phyloP scores from a whole-genome alignment of 805 yeast species.

The Scheffersomyces ergatensis region DNA sequence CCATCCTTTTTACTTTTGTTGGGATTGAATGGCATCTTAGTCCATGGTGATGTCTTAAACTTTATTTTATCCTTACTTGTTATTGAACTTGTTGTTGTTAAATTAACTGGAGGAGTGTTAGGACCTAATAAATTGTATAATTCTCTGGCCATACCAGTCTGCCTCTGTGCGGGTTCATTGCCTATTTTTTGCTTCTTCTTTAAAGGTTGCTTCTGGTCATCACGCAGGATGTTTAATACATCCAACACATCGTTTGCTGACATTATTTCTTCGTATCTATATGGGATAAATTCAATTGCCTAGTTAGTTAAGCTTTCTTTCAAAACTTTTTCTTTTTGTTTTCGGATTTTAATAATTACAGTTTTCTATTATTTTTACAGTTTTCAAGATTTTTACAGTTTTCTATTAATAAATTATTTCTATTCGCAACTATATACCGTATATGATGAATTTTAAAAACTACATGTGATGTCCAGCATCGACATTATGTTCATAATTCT shows the following conservation, averaged over 20 bases:
- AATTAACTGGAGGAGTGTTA: conserved; percentile 76
- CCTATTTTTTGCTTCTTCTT: conserved; percentile 39
- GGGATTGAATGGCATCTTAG: conserved; percentile 55
- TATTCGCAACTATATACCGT: too few relatives aligned
- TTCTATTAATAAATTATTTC: too few relatives aligned
- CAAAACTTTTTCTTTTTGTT: too few relatives aligned
- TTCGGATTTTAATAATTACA: too few relatives aligned
- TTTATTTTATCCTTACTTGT: conserved; percentile 66
- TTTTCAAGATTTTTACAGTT: too few relatives aligned
- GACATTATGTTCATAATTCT: conserved; percentile 11
- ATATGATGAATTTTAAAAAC: not conserved
- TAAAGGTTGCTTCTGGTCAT: conserved; percentile 36
- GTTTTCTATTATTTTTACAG: too few relatives aligned
- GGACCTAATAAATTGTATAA: conserved; percentile 86
- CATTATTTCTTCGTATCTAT: too few relatives aligned
- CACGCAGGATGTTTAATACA: conserved; percentile 66
- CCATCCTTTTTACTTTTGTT: conserved; percentile 52
- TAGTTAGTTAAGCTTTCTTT: too few relatives aligned
- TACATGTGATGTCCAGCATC: conserved; percentile 1
- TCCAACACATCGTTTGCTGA: conserved; percentile 64
- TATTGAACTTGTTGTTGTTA: conserved; percentile 38
- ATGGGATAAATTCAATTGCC: too few relatives aligned
- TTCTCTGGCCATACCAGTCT: conserved; percentile 84
- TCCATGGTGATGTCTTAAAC: conserved; percentile 82
- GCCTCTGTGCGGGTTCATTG: conserved; percentile 19